Base-by-base conservation (phyloP, 2,329 filamentous ascomycete species). In the Pseudofabraea citricarpa region DNA sequence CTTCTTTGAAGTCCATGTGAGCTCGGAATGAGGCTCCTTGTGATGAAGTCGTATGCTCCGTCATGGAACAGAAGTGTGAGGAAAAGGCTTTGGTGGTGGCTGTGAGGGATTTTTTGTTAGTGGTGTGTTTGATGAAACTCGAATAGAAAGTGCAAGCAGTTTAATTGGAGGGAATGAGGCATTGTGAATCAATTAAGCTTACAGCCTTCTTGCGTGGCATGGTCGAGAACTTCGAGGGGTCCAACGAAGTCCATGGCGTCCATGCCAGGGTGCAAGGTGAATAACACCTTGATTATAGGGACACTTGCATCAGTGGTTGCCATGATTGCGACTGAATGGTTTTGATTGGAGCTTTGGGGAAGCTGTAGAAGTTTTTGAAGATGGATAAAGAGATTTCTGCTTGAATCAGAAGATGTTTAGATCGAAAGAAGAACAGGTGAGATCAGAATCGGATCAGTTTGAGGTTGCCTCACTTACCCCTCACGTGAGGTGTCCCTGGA, bases 1-100 rank as follows among this genome's bases (percentile, higher is more conserved):
- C 87, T 60, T 91, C 86, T 60, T 86, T 85, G 73, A 79, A 89
- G 62, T 81, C 74, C 64, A 90, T 82, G 66, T 93, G 83, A 49
- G 85, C 81, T 57, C 79, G 78, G 64, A 93, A 71, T 55, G 81
- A 73, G 59, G 84, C 75, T 53, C 86, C 86, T 64, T 89, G 75
- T 43, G 64, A 64, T 35, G 75, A 74, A 45, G 67, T 69, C 44
- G 73, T 73, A 62, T 71, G 64, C 56, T 76, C 70, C 62, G 77
- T 75, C 45, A 71, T 71, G 61, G 53, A 49, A 38, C 54, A 54
- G 41, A 59, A 58, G 44, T 49, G 44, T 26, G 48, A 45, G 15
- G 50, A 31, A 42, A 58, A 60, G 18, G 57, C 55, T 42, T 56
- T 56, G 43, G 52, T 53, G 35, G 56, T 56, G 63, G 45, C 45